Percentiles rank a stretch among this genome's conserved stretches.
phyloP scores from a whole-genome alignment of 2,329 filamentous ascomycete genomes.

The Monilinia polystroma region DNA sequence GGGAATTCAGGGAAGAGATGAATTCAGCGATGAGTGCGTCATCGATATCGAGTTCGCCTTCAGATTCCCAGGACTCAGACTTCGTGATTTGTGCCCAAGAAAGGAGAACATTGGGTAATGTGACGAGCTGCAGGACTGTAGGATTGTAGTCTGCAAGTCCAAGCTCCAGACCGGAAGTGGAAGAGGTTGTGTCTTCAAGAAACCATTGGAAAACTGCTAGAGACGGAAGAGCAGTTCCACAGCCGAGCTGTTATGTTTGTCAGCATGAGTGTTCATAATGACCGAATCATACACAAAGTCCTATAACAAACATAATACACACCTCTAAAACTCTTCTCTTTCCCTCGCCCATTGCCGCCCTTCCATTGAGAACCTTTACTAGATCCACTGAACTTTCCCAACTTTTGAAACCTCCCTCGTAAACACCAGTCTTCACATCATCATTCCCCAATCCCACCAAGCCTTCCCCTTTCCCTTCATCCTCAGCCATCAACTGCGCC shows the following conservation, averaged over 20 bases:
- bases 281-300: neutral
- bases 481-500: conserved; percentile 76
- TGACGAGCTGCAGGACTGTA: conserved; percentile 73
- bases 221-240: conserved; percentile 73
- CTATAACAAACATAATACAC: conserved; percentile 21
- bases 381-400: conserved; percentile 86
- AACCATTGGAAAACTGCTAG: conserved; percentile 67
- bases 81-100: conserved; percentile 51
- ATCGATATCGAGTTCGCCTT: conserved; percentile 40
- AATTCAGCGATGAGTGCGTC: conserved; percentile 58
- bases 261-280: neutral
- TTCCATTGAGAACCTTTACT: conserved; percentile 54
- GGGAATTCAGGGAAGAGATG: conserved; percentile 49
- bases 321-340: conserved; percentile 38
- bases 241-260: conserved; percentile 59
- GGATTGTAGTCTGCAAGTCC: conserved; percentile 78
- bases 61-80: conserved; percentile 33
- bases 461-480: conserved; percentile 57
- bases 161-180: conserved; percentile 49
- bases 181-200: conserved; percentile 36
- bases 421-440: conserved; percentile 78
- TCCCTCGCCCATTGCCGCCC: conserved; percentile 18
- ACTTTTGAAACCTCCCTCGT: conserved; percentile 86
- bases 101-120: conserved; percentile 74
- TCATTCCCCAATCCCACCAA: conserved; percentile 60